phyloP scores from a whole-genome alignment of 2,329 filamentous ascomycete species.

The Sclerotinia glacialis region DNA sequence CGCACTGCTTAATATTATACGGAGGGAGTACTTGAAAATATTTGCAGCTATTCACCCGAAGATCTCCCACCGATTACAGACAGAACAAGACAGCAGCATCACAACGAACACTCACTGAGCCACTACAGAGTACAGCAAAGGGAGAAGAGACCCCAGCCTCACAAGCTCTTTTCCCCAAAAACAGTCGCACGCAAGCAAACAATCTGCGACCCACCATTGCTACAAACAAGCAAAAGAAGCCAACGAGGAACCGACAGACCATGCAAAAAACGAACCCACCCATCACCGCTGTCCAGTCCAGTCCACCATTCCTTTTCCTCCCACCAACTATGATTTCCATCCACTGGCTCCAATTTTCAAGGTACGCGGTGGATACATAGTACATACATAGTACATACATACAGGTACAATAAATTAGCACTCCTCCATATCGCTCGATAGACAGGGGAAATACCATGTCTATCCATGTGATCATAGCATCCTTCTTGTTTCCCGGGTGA shows the following conservation, averaged over 20 bases:
- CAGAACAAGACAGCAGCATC: neutral
- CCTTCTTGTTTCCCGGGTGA: constrained; percentile 6
- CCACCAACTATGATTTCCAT: neutral
- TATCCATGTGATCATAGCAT: neutral
- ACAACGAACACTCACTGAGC: neutral
- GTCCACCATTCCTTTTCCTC: neutral
- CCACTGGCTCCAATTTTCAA: constrained; percentile 4
- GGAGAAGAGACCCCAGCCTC: neutral
- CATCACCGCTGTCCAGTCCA: constrained; percentile 5
- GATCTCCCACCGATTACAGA: neutral
- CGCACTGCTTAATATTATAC: neutral
- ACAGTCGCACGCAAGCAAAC: neutral
- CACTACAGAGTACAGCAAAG: neutral
- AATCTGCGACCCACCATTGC: constrained; percentile 1
- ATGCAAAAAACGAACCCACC: neutral
- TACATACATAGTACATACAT: no score
- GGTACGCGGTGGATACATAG: constrained; percentile 5
- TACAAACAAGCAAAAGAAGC: neutral
- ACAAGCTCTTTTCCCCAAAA: constrained; percentile 1
- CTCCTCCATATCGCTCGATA: neutral
- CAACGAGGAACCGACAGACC: neutral
- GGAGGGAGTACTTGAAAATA: neutral
- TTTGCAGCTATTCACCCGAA: neutral
- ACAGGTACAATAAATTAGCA: neutral
- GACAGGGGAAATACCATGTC: neutral